Evolutionary conservation across 108 stramenopile species (phyloP).

Genomic region (Aureococcus anophagefferens): DNA sequence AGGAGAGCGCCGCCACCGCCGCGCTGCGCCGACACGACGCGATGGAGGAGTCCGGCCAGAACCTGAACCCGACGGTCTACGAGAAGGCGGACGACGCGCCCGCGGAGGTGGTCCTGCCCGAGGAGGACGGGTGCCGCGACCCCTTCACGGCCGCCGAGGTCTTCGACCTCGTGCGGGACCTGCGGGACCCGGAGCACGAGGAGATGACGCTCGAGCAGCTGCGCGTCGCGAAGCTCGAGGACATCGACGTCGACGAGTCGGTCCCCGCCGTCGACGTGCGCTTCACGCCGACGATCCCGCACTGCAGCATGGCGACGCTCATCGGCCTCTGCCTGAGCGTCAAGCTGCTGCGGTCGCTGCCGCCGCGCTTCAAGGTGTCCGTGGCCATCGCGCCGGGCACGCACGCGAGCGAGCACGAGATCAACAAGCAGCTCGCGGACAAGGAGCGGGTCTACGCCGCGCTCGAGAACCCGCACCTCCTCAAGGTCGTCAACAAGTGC

Average conservation of each 20-base stretch:
- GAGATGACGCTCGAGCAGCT: slow-evolving; percentile 91
- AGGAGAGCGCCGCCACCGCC: too few relatives aligned
- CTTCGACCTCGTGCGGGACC: slow-evolving; percentile 87
- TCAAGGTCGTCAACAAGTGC: slow-evolving; percentile 92
- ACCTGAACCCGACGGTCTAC: too few relatives aligned
- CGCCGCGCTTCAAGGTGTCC: slow-evolving; percentile 69
- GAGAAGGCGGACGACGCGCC: too few relatives aligned
- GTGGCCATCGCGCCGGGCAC: slow-evolving; percentile 85
- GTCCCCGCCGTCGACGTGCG: slow-evolving; percentile 36
- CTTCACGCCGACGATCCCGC: slow-evolving; percentile 81
- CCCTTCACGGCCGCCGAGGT: slow-evolving; percentile 62
- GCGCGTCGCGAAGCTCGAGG: slow-evolving; percentile 71
- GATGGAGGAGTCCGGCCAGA: too few relatives aligned
- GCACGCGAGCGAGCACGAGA: slow-evolving; percentile 83
- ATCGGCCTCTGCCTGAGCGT: slow-evolving; percentile 92
- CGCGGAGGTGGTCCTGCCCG: too few relatives aligned
- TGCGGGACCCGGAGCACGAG: slow-evolving; percentile 94
- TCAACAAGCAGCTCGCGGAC: slow-evolving; percentile 95
- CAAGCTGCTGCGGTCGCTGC: slow-evolving; percentile 81
- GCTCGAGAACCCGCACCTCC: slow-evolving; percentile 89
- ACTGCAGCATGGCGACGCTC: slow-evolving; percentile 98
- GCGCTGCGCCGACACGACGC: too few relatives aligned
- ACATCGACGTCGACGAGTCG: slow-evolving; percentile 55
- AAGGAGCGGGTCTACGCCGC: slow-evolving; percentile 97
- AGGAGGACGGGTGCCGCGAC: slow-evolving; percentile 20